Percentiles rank a stretch among this genome's conserved stretches.
These are phyloP conservation scores for Pleurozium schreberi DNA, from an alignment of 225 moss, liverwort and hornwort species.

Conservation along the genomic window DNA sequence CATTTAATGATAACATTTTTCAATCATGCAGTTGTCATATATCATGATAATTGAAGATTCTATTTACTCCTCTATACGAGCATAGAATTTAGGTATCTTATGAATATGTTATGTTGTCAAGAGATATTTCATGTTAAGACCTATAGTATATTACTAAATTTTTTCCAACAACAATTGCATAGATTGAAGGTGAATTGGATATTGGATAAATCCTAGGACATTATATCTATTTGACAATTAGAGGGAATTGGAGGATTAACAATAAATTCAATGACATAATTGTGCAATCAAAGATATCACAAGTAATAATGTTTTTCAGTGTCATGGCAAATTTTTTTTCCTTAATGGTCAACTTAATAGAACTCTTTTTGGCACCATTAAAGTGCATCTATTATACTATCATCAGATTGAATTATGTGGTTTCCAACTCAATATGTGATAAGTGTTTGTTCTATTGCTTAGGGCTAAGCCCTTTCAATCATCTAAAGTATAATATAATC, in stretches of 20 bases:
- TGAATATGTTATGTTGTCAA: no score
- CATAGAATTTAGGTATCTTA: no score
- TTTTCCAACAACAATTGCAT: neutral
- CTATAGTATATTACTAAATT: neutral
- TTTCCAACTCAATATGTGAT: neutral
- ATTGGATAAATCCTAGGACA: no score
- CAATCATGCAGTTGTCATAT: no score
- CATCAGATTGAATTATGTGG: neutral
- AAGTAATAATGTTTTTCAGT: neutral
- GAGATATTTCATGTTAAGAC: no score
- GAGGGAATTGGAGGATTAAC: neutral
- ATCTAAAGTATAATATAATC: no score
- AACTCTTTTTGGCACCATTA: neutral
- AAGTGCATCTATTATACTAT: neutral
- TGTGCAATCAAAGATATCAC: neutral
- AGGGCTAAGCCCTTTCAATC: no score
- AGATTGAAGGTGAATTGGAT: neutral
- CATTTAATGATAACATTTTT: no score
- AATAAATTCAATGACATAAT: rapidly evolving
- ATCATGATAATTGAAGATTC: no score
- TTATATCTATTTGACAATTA: neutral
- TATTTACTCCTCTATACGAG: no score
- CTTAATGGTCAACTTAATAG: neutral
- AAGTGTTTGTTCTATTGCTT: neutral
- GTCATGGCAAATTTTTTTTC: neutral